Evolutionary conservation across 306 rosid species (phyloP), one percentile per base, ranked within the genome.

Genomic region (Glycine soja): DNA sequence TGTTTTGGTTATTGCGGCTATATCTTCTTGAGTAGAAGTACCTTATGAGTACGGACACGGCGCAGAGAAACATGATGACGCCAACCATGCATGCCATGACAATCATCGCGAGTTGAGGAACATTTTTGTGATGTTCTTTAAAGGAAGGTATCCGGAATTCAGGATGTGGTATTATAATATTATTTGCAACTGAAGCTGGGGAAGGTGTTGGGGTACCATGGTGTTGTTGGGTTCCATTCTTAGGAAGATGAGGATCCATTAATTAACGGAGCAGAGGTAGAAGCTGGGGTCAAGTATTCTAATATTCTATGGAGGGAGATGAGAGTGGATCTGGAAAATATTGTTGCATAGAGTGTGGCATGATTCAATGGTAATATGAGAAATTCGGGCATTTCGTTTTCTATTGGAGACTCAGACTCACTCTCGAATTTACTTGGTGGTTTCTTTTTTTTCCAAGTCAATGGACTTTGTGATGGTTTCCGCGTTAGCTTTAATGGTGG

Each of bases 31-130:
- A 72, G 18, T 15, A 48, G 24, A 10, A 84, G 24, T 4, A 32
- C 54, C 64, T 82, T 32, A 81, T 6, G 40, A 87, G 19, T 7
- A 74, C 14, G 53, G 24, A 46, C 0, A 80, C 2, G 6, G 74
- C 0, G 15, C 50, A 83, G 3, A 85, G 52, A 48, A 90, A 0
- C 63, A 79, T 38, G 59, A 75, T 5, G 18, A 68, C 19, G 7
- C 74, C 59, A 32, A 88, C 0, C 72, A 74, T 7, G 73, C 84
- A 83, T 52, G 79, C 81, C 7, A 82, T n/a, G 43, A 78, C 19
- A 0, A 65, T 19, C 52, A 88, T 0, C 7, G 75, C 57, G 0
- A 47, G 15, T n/a, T 2, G 75, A 52, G 5, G 5, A 38, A 38
- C 43, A 38, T 38, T 0, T 38, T 7, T 38, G 43, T 38, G 43